Base-by-base conservation (phyloP, 768 basidiomycete species). In the Serpula lacrymans region DNA sequence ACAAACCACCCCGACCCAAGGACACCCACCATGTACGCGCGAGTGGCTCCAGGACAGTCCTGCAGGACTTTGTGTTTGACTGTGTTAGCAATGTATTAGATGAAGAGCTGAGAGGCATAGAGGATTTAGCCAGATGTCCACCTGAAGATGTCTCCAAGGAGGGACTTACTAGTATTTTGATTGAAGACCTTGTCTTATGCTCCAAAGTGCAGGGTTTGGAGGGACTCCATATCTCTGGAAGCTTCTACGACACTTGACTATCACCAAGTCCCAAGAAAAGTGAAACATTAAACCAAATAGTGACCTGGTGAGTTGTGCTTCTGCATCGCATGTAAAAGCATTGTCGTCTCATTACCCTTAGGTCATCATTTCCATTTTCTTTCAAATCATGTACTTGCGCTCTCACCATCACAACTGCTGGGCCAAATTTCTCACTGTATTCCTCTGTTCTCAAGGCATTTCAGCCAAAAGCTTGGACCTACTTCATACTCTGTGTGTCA, bases 401-500 rank as follows among this genome's bases (percentile, higher is more conserved):
- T 60, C 59, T 0, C 55, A 64, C 37, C 50, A 55, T 22, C 47
- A 46, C 1, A 46, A 45, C 17, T 45, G 48, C 3, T 38, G 64
- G 6, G 53, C 59, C 17, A 69, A 70, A 45, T 35, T 68, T 3
- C 42, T 61, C 2, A 52, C 65, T 0, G 45, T 65, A 1, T 71
- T 69, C 44, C 51, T 71, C 16, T 62, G 69, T 38, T 59, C 62
- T 20, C 54, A 60, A 32, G 68, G 68, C 0, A 34, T 65, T 1
- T 57, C 63, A 30, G 64, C 71, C 2, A 62, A 63, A 29, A 64
- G 51, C 0, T 63, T 68, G 39, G 65, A 71, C 38, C 60, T 63
- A 0, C 47, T 71, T 0, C 62, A 65, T 50, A 55, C 62, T 5
- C 42, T 68, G 14, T 63, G 55, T 2, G 41, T 72, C 20, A 62